Evolutionary conservation across 345 rosid genomes (phyloP), one percentile per base, ranked within the genome.

Genomic region (Salix purpurea): DNA sequence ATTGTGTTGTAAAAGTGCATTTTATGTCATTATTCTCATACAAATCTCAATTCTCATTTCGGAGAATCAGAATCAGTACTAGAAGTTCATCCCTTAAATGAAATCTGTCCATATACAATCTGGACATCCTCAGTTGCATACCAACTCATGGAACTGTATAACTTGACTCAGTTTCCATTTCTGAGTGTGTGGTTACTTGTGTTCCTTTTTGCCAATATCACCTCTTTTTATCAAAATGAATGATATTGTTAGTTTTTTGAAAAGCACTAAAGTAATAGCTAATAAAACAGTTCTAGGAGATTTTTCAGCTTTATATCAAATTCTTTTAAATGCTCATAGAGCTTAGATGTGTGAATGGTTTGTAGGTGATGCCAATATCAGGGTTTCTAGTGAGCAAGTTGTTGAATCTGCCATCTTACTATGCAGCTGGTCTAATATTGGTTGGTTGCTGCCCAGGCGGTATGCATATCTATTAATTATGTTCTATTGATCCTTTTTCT

Each of bases 401-500:
- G 73, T 84, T 94, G 76, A 87, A 89, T 78, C 83, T 94, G 76
- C 98, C 97, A 69, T 84, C 97, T 23, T 78, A 92, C 87, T 92
- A 90, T 82, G 97, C 97, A 66, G 98, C 97, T 58, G 99, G 97
- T 81, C 88, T 94, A 73, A 94, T 94, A 77, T 82, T 94, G 83
- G 98, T 92, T 73, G 89, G 89, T 79, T 95, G 97, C 83, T 95
- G 97, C 80, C 97, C 99, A 76, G 97, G 96, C 69, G 99, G 99
- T 95, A 88, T 68, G 82, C 74, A 40, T 60, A 65, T 56, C 65
- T 7, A 21, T 68, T 73, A 61, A 34, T 11, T 37, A 44, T 67
- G 16, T 2, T 69, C 66, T 34, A 23, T 62, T 65, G 26, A 21
- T 65, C 65, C 68, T 73, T 7, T 46, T 74, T 21, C 15, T 34